Conservation (phyloP, 2,329 filamentous ascomycete species). For the Talaromyces marneffei region DNA sequence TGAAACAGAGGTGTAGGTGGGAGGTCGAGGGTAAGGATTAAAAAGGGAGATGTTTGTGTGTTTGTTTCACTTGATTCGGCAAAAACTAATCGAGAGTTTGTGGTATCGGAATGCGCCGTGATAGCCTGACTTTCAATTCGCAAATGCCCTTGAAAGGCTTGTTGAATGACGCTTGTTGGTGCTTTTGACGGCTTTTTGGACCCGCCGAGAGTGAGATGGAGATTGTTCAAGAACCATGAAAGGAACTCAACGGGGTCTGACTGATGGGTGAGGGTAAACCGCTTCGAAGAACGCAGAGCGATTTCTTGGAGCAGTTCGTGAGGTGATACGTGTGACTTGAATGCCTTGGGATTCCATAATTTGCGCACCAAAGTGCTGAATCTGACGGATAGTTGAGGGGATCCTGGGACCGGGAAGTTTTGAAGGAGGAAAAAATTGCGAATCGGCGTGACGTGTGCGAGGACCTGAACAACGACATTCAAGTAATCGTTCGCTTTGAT, state of each 20-base stretch:
- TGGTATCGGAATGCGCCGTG: constrained; percentile 75
- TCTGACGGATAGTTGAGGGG: constrained; percentile 76
- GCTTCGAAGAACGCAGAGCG: constrained; percentile 80
- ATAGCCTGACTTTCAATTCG: constrained; percentile 92
- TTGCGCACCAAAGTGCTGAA: constrained; percentile 89
- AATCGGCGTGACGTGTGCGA: constrained; percentile 82
- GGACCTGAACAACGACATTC: constrained; percentile 86
- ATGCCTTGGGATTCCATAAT: constrained; percentile 95
- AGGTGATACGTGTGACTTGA: constrained; percentile 93
- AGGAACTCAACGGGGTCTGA: constrained; percentile 95
- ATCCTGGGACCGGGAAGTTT: constrained; percentile 58
- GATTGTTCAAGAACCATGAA: constrained; percentile 94
- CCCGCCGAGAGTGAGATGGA: constrained; percentile 86
- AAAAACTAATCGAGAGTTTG: constrained; percentile 80
- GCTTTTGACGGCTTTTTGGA: constrained; percentile 72
- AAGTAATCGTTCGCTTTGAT: constrained; percentile 99
- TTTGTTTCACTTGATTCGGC: constrained; percentile 82
- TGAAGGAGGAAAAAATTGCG: constrained; percentile 90
- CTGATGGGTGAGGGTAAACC: constrained; percentile 83
- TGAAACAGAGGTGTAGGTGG: constrained; percentile 92
- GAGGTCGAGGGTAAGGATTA: constrained; percentile 88
- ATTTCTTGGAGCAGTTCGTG: constrained; percentile 97
- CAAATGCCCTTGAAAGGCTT: constrained; percentile 86
- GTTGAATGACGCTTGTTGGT: constrained; percentile 70
- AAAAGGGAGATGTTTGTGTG: constrained; percentile 70